Conservation (phyloP, 805 yeast species). For the Ogataea haglerorum region DNA sequence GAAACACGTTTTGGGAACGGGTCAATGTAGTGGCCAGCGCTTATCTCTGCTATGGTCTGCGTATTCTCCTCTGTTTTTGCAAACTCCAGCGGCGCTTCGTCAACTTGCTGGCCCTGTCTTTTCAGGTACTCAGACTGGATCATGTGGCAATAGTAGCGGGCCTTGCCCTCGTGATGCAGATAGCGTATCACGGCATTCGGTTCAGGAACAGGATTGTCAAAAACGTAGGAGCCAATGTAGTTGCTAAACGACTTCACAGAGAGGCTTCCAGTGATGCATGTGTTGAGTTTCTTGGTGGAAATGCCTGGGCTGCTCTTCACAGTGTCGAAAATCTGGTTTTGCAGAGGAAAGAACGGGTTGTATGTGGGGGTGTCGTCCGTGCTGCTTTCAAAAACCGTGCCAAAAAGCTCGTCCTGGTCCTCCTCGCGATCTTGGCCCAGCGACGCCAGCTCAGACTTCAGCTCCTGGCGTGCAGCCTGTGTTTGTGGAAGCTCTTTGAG, state of each 20-base stretch:
- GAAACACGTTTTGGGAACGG: conserved; percentile 10
- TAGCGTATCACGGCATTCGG: conserved; percentile 47
- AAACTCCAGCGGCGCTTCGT: not conserved
- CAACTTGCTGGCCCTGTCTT: conserved; percentile 26
- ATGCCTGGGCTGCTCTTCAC: conserved; percentile 47
- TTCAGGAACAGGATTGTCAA: conserved; percentile 20
- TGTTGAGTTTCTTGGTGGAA: conserved; percentile 53
- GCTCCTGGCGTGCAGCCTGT: conserved; percentile 6
- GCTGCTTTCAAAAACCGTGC: conserved; percentile 21
- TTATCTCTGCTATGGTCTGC: conserved; percentile 14
- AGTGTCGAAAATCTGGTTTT: conserved; percentile 57
- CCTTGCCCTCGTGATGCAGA: conserved; percentile 70
- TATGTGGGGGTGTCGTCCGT: conserved; percentile 31
- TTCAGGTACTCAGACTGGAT: conserved; percentile 39
- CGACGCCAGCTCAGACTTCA: conserved; percentile 9
- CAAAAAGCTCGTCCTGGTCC: conserved; percentile 35
- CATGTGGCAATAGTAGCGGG: conserved; percentile 66
- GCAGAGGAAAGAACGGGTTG: conserved; percentile 60
- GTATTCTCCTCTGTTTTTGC: conserved; percentile 1
- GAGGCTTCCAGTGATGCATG: conserved; percentile 52
- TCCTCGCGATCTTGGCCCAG: conserved; percentile 14
- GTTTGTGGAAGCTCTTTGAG: conserved; percentile 24
- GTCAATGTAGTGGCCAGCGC: conserved; percentile 13
- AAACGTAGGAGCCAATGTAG: conserved; percentile 11
- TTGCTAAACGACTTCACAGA: conserved; percentile 34